phyloP scores from a whole-genome alignment of 2,329 filamentous ascomycete species.

The Sphaerulina vaccinii region DNA sequence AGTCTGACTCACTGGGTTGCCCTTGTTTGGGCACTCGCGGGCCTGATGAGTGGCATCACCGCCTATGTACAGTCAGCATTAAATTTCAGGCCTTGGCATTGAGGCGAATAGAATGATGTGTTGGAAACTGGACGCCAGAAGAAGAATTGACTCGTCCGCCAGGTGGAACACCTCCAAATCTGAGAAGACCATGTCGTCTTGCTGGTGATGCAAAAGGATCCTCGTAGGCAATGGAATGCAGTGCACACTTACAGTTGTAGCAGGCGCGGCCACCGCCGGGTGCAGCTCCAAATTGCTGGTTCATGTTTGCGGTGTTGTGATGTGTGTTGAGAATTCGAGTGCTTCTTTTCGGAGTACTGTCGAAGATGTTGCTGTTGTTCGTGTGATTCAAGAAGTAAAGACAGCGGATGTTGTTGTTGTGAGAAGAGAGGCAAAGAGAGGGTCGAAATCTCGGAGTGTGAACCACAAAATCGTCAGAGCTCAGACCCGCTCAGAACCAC shows the following conservation, averaged over 20 bases:
- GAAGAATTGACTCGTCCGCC: not conserved
- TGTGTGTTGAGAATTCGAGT: not conserved
- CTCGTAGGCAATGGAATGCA: not conserved
- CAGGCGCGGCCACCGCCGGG: conserved; percentile 51
- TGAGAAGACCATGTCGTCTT: not conserved
- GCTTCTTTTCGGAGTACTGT: not conserved
- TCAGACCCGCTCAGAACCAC: not conserved
- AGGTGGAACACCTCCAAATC: not conserved
- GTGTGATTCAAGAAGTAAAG: not conserved
- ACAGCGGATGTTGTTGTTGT: not conserved
- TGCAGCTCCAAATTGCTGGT: conserved; percentile 42
- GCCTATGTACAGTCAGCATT: conserved; percentile 37
- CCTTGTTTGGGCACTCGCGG: conserved; percentile 53
- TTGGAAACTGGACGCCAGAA: not conserved
- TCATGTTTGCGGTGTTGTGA: conserved; percentile 40
- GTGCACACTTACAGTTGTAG: conserved; percentile 56
- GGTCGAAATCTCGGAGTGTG: too few relatives aligned
- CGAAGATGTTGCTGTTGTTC: not conserved
- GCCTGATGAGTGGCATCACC: conserved; percentile 52
- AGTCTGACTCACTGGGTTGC: conserved; percentile 33
- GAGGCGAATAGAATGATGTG: not conserved
- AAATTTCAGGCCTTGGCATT: conserved; percentile 20
- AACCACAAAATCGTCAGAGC: too few relatives aligned
- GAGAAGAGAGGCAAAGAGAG: not conserved
- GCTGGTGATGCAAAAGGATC: not conserved